Percentiles rank a stretch among this genome's conserved stretches.
phyloP scores from a whole-genome alignment of 345 rosid genomes.

The Eucalyptus regnans region DNA sequence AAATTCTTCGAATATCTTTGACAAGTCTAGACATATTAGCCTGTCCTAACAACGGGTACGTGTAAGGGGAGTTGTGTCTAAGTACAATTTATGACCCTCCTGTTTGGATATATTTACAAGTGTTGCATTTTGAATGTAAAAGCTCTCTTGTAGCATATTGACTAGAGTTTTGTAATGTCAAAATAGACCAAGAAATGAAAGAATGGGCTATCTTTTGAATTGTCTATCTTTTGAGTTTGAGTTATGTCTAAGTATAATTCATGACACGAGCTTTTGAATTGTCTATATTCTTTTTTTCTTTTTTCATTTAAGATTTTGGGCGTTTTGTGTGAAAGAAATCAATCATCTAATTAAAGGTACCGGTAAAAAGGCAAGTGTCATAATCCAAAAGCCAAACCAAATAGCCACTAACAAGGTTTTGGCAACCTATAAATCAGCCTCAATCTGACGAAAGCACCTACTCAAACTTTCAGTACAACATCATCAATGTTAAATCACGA shows the following conservation, averaged over 20 bases:
- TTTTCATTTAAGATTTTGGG: background rate
- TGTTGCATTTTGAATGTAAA: background rate
- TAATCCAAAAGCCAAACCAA: background rate
- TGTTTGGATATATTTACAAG: background rate
- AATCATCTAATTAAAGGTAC: background rate
- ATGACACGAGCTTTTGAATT: background rate
- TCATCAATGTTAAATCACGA: background rate
- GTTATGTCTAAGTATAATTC: too few relatives aligned
- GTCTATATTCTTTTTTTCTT: background rate
- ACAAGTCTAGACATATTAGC: background rate
- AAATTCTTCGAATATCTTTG: background rate
- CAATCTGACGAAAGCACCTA: background rate
- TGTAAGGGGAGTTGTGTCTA: background rate
- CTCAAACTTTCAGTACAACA: background rate
- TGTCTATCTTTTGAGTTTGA: too few relatives aligned
- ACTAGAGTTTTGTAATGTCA: background rate
- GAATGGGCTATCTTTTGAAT: background rate
- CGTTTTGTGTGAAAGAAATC: background rate
- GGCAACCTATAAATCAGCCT: background rate
- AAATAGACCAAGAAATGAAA: background rate
- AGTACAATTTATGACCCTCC: background rate
- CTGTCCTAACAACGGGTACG: background rate
- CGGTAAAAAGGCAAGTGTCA: background rate
- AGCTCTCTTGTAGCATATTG: background rate
- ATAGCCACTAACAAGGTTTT: background rate